Evolutionary conservation across 257 asterid genomes (phyloP).

Genomic region (Petunia axillaris): DNA sequence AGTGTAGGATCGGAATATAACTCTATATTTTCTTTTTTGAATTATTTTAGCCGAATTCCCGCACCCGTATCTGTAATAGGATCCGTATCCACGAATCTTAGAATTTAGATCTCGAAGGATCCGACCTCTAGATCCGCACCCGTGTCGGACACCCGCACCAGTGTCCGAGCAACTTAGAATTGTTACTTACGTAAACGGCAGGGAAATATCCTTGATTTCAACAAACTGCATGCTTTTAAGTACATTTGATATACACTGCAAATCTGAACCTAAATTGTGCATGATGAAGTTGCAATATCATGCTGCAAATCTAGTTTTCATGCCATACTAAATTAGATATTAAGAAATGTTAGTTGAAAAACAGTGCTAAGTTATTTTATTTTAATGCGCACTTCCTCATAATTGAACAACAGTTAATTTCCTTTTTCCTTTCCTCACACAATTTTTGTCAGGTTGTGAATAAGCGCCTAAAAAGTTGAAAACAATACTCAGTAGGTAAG

Average conservation of each 20-base stretch:
- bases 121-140: too few relatives aligned
- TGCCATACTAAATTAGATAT: not conserved
- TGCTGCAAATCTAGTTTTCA: constrained; percentile 2
- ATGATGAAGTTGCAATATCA: not conserved
- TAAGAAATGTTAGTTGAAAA: not conserved
- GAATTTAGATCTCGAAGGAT: too few relatives aligned
- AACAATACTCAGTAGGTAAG: not conserved
- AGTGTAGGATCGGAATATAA: too few relatives aligned
- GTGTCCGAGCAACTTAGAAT: too few relatives aligned
- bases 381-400: not conserved
- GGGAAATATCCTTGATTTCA: not conserved
- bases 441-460: not conserved
- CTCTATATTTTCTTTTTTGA: too few relatives aligned
- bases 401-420: too few relatives aligned
- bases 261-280: too few relatives aligned
- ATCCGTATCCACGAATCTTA: too few relatives aligned
- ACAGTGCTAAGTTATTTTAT: not conserved
- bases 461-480: not conserved
- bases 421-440: too few relatives aligned
- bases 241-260: not conserved
- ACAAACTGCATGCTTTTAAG: not conserved
- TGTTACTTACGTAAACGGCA: not conserved
- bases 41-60: too few relatives aligned
- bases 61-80: too few relatives aligned
- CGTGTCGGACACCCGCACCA: too few relatives aligned